Conservation (phyloP, 140 eudicot genomes). For the Oenanthe javanica region DNA sequence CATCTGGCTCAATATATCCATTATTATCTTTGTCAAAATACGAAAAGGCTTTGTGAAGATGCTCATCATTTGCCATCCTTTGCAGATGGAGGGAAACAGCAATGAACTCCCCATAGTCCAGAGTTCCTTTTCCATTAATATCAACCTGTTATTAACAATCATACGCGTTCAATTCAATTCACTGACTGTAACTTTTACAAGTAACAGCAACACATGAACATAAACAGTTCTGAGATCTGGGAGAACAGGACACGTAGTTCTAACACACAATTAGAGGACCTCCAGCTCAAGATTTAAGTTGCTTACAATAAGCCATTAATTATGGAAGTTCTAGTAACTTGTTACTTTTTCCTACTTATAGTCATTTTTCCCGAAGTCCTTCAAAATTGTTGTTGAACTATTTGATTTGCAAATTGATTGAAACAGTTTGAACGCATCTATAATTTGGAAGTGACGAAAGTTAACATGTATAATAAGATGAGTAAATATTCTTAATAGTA, state of each 20-base stretch:
- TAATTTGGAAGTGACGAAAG: background rate
- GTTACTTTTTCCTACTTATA: background rate
- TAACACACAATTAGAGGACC: background rate
- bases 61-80: conserved; percentile 86
- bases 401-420: background rate
- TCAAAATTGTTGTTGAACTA: background rate
- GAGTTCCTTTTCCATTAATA: conserved; percentile 65
- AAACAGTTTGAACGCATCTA: background rate
- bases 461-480: background rate
- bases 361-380: background rate
- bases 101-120: conserved; percentile 82
- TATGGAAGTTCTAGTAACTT: background rate
- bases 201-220: background rate
- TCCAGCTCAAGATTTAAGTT: background rate
- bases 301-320: background rate
- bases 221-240: too few species aligned
- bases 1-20: conserved; percentile 77
- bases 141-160: conserved; percentile 52
- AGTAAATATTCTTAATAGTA: background rate
- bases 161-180: background rate
- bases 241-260: background rate
- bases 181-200: background rate
- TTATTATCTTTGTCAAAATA: conserved; percentile 75
- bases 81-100: conserved; percentile 76
- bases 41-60: conserved; percentile 83